Conservation (phyloP, 2,329 filamentous ascomycete species). For the Scedosporium boydii region DNA sequence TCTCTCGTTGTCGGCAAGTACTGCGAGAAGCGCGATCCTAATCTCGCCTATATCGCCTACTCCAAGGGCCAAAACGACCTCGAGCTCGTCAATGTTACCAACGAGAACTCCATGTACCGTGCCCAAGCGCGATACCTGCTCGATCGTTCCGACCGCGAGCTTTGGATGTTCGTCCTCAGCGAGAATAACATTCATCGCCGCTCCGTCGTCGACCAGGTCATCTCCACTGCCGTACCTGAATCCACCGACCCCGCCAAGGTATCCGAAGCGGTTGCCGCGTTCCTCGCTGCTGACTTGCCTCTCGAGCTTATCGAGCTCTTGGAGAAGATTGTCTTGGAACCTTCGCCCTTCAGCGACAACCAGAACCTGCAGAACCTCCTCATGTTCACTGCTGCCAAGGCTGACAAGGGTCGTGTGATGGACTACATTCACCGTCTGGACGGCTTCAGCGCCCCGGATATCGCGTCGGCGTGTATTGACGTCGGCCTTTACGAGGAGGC, state of each 20-base stretch:
- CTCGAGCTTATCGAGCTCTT: constrained; percentile 92
- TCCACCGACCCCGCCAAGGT: constrained; percentile 91
- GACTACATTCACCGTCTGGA: constrained; percentile 91
- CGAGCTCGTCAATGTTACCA: constrained; percentile 94
- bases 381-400: constrained; percentile 92
- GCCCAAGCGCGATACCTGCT: constrained; percentile 93
- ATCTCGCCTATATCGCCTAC: constrained; percentile 90
- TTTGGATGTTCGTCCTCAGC: constrained; percentile 92
- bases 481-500: constrained; percentile 94
- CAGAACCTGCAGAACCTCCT: constrained; percentile 91
- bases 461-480: constrained; percentile 85
- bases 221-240: constrained; percentile 87
- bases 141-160: constrained; percentile 78
- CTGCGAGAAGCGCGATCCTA: constrained; percentile 96
- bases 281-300: constrained; percentile 84
- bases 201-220: constrained; percentile 92
- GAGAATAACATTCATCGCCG: constrained; percentile 93
- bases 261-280: constrained; percentile 84
- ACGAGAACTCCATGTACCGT: constrained; percentile 99
- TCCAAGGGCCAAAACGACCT: constrained; percentile 95
- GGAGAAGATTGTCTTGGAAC: constrained; percentile 99
- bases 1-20: constrained; percentile 90
- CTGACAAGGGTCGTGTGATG: constrained; percentile 89
- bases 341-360: constrained; percentile 97
- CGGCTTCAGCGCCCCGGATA: constrained; percentile 84